Base-by-base conservation (phyloP, 2,329 filamentous ascomycete genomes). In the Sarocladium oryzae region DNA sequence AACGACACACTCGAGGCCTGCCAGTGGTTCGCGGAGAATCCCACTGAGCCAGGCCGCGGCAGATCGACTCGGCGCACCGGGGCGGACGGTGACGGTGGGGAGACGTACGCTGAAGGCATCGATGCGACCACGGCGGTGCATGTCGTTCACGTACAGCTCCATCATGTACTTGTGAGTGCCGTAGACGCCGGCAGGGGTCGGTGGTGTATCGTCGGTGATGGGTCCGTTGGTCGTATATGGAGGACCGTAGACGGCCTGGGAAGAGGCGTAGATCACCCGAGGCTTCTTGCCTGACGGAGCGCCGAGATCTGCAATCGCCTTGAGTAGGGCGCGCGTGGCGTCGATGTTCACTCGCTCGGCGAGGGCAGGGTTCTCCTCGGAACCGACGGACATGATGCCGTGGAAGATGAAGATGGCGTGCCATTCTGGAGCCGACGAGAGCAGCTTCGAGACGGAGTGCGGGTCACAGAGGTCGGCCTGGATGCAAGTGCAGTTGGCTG, bases 321-420 rank as follows among this genome's bases (percentile, higher is more conserved):
- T 78, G 8, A 84, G 68, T 1, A 84, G 62, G 28, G 65, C 60
- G 20, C 76, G 70, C 2, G 79, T 79, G 2, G 76, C 76, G 55
- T 82, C 79, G 37, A 82, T 69, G 59, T 84, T 84, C 50, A 83
- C 79, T 43, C 67, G 71, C 53, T 81, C 69, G 1, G 80, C 52
- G 67, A 73, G 58, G 67, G 79, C 61, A 69, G 81, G 66, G 48
- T 84, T 77, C 9, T 76, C 76, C 65, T 85, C 81, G 15, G 79
- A 75, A 13, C 79, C 80, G 20, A 74, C 74, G 0, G 78, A 82
- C 81, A 84, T 84, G 65, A 84, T 79, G 38, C 81, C 81, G 58
- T 84, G 81, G 52, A 84, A 75, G 43, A 82, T 72, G 60, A 81
- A 84, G 37, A 79, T 72, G 9, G 72, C 69, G 32, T 74, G 65